Evolutionary conservation across 371 early-diverging fungal genomes (phyloP), one percentile per base, ranked within the genome.

Genomic region (Capniomyces stellatus): DNA sequence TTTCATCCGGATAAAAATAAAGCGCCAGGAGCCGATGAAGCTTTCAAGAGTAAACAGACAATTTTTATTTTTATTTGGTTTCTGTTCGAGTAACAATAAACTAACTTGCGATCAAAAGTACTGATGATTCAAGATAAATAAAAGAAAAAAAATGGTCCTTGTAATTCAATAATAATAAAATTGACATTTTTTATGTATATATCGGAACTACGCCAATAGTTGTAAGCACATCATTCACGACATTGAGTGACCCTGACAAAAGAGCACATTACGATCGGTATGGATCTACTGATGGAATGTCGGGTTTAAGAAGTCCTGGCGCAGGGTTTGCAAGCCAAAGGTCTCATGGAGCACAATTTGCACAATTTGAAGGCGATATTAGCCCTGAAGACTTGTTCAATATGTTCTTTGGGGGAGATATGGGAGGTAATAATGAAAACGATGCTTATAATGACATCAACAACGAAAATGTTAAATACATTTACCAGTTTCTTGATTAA

Each of bases 1-100:
- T 96, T 89, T 66, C 99, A 99, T 67, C 98, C 98, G 0, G 98
- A 97, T 66, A 98, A 92, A 67, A 94, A 97, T 61, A 77, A 73
- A 15, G 92, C 96, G 2, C 90, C 95, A 8, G 95, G 95, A 22
- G 92, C 97, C 2, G 92, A 92, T 54, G 95, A 92, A 63, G 98
- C 94, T 12, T 94, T 96, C 68, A 93, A 95, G n/a, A 27, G 49
- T 49, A 49, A 35, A 15, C 15, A 35, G 15, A 35, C 35, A 35
- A 10, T 6, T 27, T 4, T 49, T n/a, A 27, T 49, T 29, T 24
- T 2, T 69, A 69, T 82, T n/a, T n/a, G n/a, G n/a, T n/a, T n/a
- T n/a, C n/a, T n/a, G n/a, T n/a, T n/a, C n/a, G n/a, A n/a, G n/a
- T n/a, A n/a, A n/a, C n/a, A n/a, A n/a, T n/a, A n/a, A n/a, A n/a